Base-by-base conservation (phyloP, 2,329 filamentous ascomycete species). In the Aspergillus sp. region DNA sequence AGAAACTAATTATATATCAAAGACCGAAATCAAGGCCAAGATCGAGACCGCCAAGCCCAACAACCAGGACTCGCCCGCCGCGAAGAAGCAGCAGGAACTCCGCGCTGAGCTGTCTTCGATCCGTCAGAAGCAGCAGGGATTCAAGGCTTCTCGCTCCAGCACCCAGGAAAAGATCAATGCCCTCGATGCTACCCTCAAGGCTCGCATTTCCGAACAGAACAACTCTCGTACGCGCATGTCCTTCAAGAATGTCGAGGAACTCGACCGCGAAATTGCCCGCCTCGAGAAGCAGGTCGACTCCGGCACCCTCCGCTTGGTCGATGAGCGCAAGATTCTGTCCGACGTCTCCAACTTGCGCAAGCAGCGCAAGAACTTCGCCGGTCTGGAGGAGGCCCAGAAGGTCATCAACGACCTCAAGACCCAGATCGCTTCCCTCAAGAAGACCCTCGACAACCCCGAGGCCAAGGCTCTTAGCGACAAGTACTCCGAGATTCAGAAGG, bases 241-340 rank as follows among this genome's bases (percentile, higher is more conserved):
- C 56, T 98, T 89, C 87, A 97, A 95, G 86, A 92, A 83, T 69
- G 86, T 87, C 57, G 93, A 97, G 60, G 95, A 98, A 65, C 82
- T 99, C 66, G 92, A 98, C 76, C 84, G 84, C 65, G 87, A 95
- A 78, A 95, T 98, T 70, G 85, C 86, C 62, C 83, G 84, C 55
- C 87, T 97, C 57, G 91, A 97, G 67, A 89, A 89, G 78, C 86
- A 94, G 76, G 92, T 98, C 69, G 91, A 96, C 76, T 86, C 88
- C 38, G 94, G 94, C 66, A 90, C 86, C 76, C 93, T 99, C 90
- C 96, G 93, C 81, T 83, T 99, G 55, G 95, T 98, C 10, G 95
- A 99, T 70, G 95, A 98, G 86, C 96, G 92, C 84, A 98, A 97
- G 85, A 89, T 91, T 8, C 84, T 98, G 19, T 81, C 85, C 54